Conservation (phyloP, 179 eudicot genomes). For the Heliamphora pulchella region DNA sequence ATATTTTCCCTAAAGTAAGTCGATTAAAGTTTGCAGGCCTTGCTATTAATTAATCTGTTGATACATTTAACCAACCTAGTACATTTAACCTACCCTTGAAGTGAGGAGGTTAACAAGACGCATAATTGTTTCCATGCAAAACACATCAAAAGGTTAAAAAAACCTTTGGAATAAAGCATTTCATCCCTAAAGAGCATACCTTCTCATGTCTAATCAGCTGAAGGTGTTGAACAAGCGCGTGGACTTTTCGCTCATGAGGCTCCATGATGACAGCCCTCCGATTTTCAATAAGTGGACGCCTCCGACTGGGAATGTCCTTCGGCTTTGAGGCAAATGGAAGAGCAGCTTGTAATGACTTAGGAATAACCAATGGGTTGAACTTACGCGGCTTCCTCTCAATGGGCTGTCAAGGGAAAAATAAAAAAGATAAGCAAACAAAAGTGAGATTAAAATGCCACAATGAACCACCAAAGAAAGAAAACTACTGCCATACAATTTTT, state of each 20-base stretch:
- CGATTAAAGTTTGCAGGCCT: background rate
- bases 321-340: constrained; percentile 85
- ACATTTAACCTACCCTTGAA: background rate
- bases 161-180: background rate
- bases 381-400: constrained; percentile 67
- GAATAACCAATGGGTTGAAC: constrained; percentile 76
- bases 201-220: constrained; percentile 53
- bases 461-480: background rate
- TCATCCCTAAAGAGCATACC: constrained; percentile 32
- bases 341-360: constrained; percentile 53
- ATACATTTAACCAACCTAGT: constrained; percentile 1
- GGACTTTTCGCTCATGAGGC: constrained; percentile 51
- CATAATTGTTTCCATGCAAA: background rate
- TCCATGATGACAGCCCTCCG: constrained; percentile 67
- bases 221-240: constrained; percentile 48
- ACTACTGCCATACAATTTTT: background rate
- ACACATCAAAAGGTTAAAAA: background rate
- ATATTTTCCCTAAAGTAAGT: background rate
- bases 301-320: constrained; percentile 48
- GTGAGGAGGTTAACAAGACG: background rate
- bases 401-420: constrained; percentile 36
- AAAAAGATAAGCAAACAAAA: background rate
- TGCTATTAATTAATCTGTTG: background rate
- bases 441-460: background rate
- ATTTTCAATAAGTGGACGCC: constrained; percentile 32